These are phyloP conservation scores for Galerina sulciceps DNA, from an alignment of 768 basidiomycete species.

Conservation along the genomic window DNA sequence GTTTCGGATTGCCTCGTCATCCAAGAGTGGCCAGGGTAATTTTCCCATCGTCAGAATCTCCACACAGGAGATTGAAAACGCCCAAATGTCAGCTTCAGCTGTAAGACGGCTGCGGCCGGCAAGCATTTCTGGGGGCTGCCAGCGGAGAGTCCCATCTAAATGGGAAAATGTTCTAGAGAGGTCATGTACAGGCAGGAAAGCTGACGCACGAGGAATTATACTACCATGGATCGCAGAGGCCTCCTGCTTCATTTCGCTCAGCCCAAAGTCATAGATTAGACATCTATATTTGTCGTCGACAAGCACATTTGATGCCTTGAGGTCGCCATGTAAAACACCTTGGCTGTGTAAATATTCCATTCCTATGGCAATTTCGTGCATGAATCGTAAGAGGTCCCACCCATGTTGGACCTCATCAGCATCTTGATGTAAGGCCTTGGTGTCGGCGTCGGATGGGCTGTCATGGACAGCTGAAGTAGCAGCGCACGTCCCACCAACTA, in stretches of 20 bases:
- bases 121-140: conserved; percentile 76
- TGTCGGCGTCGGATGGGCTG: background rate
- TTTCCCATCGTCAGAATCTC: conserved; percentile 69
- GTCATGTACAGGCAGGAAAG: background rate
- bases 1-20: conserved; percentile 55
- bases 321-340: conserved; percentile 77
- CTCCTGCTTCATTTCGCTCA: conserved; percentile 80
- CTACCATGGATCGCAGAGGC: conserved; percentile 64
- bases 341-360: conserved; percentile 80
- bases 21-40: conserved; percentile 59
- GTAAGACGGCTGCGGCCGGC: conserved; percentile 52
- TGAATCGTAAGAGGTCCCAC: conserved; percentile 59
- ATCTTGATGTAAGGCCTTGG: conserved; percentile 13
- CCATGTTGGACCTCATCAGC: conserved; percentile 22
- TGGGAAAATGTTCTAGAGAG: background rate
- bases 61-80: conserved; percentile 69
- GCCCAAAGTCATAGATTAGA: conserved; percentile 83
- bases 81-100: conserved; percentile 66
- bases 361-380: conserved; percentile 79
- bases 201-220: conserved; percentile 45
- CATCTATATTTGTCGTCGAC: conserved; percentile 71
- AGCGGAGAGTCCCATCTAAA: conserved; percentile 66
- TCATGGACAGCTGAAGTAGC: background rate
- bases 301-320: conserved; percentile 82
- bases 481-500: conserved; percentile 20